Conservation (phyloP, 169 alveolate species). For the Plasmodium malariae region DNA sequence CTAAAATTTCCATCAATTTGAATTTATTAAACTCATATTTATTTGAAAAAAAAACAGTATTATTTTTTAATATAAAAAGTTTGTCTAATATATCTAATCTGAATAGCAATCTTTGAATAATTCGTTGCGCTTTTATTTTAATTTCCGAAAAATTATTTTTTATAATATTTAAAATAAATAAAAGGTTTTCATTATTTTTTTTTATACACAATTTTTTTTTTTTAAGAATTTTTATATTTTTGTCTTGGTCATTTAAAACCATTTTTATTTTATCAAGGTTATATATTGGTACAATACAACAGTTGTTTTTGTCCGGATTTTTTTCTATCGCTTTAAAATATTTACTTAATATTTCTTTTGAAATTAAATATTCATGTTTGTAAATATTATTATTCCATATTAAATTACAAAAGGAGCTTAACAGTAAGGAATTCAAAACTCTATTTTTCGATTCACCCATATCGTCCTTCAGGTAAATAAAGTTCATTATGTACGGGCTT, state of each 20-base stretch:
- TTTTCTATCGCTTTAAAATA: constrained; percentile 61
- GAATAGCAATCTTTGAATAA: constrained; percentile 74
- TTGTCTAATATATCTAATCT: constrained; percentile 65
- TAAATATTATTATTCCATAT: constrained; percentile 71
- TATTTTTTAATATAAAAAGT: constrained; percentile 74
- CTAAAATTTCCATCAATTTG: constrained; percentile 64
- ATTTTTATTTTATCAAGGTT: constrained; percentile 52
- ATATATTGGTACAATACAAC: constrained; percentile 71
- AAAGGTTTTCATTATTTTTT: constrained; percentile 76
- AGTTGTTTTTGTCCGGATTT: constrained; percentile 74
- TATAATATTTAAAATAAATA: constrained; percentile 72
- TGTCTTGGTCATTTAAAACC: constrained; percentile 67
- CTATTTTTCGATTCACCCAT: constrained; percentile 72
- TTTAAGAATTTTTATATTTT: constrained; percentile 57
- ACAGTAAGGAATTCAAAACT: constrained; percentile 52
- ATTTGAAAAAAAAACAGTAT: constrained; percentile 64
- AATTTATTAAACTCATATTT: constrained; percentile 70
- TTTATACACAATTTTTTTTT: constrained; percentile 57
- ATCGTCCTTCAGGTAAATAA: constrained; percentile 58
- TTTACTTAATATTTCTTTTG: constrained; percentile 71
- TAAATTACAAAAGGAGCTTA: constrained; percentile 71
- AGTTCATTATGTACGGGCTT: constrained; percentile 71
- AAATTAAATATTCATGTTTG: constrained; percentile 75
- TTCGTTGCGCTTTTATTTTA: constrained; percentile 69
- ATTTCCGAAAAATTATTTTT: constrained; percentile 76